Percentiles rank a stretch among this genome's conserved stretches.
These are phyloP conservation scores for Paxillus rubicundulus DNA, from an alignment of 768 basidiomycete genomes.

Conservation along the genomic window DNA sequence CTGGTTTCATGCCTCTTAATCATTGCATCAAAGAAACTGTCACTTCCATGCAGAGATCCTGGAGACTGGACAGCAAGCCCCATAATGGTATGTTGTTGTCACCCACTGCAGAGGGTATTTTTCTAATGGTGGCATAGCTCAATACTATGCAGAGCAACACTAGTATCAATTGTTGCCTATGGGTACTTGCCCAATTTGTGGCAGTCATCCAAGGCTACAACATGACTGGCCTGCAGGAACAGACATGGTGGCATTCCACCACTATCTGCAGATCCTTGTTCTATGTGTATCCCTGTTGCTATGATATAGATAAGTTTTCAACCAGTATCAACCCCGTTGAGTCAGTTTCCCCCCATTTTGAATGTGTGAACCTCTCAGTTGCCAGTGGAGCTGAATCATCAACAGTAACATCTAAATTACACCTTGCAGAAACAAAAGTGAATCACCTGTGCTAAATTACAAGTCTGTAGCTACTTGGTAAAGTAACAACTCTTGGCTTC, in stretches of 20 bases:
- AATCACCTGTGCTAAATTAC: too few relatives aligned
- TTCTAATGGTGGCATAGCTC: neutral
- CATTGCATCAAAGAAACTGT: neutral
- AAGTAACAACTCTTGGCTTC: too few relatives aligned
- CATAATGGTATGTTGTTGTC: neutral
- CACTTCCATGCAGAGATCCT: neutral
- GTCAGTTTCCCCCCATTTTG: too few relatives aligned
- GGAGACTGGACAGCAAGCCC: neutral
- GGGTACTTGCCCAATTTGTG: neutral
- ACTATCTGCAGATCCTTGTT: neutral
- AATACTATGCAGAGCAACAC: neutral
- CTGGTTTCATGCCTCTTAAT: neutral
- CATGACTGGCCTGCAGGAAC: neutral
- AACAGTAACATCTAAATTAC: too few relatives aligned
- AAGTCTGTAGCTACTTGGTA: too few relatives aligned
- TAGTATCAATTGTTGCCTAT: neutral
- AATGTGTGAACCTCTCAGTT: too few relatives aligned
- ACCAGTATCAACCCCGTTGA: too few relatives aligned
- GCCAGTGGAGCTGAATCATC: too few relatives aligned
- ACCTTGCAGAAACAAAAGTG: too few relatives aligned
- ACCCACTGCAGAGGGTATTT: too few relatives aligned
- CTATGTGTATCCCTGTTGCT: neutral
- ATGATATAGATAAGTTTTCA: too few relatives aligned
- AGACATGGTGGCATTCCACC: neutral
- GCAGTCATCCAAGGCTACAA: neutral